Evolutionary conservation across 345 rosid species (phyloP), one percentile per base, ranked within the genome.

Genomic region (Populus simonii): DNA sequence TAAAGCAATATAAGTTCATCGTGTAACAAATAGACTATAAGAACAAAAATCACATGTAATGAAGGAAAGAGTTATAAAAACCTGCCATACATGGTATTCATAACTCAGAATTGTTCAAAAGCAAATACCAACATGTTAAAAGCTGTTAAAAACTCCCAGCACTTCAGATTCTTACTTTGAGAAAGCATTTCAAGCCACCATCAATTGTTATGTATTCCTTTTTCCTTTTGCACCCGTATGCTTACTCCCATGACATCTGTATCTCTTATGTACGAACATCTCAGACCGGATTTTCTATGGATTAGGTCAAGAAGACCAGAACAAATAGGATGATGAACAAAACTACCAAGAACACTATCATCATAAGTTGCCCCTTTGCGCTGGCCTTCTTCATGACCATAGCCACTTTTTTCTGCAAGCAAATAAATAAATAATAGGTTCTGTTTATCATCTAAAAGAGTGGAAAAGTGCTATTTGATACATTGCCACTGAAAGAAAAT

Each of bases 321-420:
- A 93, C 90, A 72, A 96, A 96, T 25, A 96, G 85, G 74, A 93
- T 88, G 76, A 96, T 89, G 88, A 96, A 96, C 87, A 96, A 78
- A 85, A 80, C 87, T 39, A 96, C 72, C 82, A 96, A 84, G 85
- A 91, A 91, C 76, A 91, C 69, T 75, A 92, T 96, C 99, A 96
- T 94, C 98, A 96, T 91, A 71, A 89, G 73, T 81, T 96, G 99
- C 12, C 97, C 98, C 88, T 92, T 96, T 10, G 91, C 90, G 70
- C 99, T 81, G 47, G 98, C 98, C 83, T 92, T 96, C 92, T 92
- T 96, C 99, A 96, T 96, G 71, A 96, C 97, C 95, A 94, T 88
- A 15, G 91, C 97, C 77, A 96, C 98, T 79, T 92, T 96, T 89
- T 96, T 96, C 98, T 95, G 97, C 83, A 83, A 75, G 57, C 75